Conservation (phyloP, 257 asterid species). For the Gentiana straminea region DNA sequence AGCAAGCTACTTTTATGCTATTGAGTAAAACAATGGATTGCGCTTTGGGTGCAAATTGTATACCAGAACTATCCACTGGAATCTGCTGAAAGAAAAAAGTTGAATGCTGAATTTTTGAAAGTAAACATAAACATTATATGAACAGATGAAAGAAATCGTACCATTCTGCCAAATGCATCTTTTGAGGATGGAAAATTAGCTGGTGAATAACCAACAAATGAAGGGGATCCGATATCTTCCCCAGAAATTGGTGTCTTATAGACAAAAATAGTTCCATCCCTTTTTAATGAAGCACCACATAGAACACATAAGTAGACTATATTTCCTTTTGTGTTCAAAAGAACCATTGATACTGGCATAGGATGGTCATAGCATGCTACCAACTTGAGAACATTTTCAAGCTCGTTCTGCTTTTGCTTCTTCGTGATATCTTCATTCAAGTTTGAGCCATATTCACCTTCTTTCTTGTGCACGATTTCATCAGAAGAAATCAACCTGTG, state of each 20-base stretch:
- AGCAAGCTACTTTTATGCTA: slow-evolving; percentile 56
- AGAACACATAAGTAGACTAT: slow-evolving; percentile 51
- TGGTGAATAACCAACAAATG: slow-evolving; percentile 59
- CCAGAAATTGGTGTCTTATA: slow-evolving; percentile 50
- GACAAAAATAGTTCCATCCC: slow-evolving; percentile 43
- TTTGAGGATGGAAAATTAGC: slow-evolving; percentile 31
- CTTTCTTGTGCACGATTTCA: slow-evolving; percentile 21
- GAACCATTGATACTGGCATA: slow-evolving; percentile 56
- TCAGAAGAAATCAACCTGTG: slow-evolving; percentile 16
- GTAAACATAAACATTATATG: slow-evolving; percentile 14
- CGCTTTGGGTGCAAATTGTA: slow-evolving; percentile 76
- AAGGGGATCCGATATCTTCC: slow-evolving; percentile 52
- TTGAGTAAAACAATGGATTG: slow-evolving; percentile 54
- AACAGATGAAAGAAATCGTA: slow-evolving; percentile 32
- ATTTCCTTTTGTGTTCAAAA: slow-evolving; percentile 43
- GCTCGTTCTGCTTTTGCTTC: slow-evolving; percentile 19
- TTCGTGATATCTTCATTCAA: slow-evolving; percentile 16
- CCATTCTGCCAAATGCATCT: slow-evolving; percentile 47
- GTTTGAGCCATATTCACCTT: slow-evolving; percentile 24
- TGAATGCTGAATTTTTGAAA: slow-evolving; percentile 8
- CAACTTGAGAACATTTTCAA: slow-evolving; percentile 31
- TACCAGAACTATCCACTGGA: slow-evolving; percentile 34
- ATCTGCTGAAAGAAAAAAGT: slow-evolving; percentile 34
- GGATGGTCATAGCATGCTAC: slow-evolving; percentile 62
- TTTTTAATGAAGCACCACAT: slow-evolving; percentile 44